These are phyloP conservation scores for Podospora didyma DNA, from an alignment of 495 filamentous ascomycete genomes.

Conservation along the genomic window DNA sequence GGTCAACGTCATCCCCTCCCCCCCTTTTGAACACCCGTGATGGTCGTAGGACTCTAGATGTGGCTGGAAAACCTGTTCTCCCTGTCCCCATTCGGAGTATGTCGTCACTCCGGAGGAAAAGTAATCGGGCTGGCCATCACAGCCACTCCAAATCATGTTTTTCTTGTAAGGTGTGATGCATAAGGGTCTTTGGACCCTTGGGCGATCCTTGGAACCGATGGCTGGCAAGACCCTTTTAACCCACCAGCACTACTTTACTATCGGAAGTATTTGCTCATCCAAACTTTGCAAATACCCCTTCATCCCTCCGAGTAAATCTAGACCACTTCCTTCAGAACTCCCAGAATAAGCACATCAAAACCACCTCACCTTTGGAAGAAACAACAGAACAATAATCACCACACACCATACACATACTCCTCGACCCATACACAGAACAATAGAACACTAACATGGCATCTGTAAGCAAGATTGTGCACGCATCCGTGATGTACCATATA, in stretches of 20 bases:
- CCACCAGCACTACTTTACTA: slow-evolving; percentile 6
- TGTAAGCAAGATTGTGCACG: slow-evolving; percentile 13
- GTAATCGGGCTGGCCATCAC: background rate
- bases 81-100: slow-evolving; percentile 9
- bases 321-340: background rate
- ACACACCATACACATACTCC: background rate
- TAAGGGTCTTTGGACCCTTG: slow-evolving; percentile 17
- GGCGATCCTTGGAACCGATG: background rate
- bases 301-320: background rate
- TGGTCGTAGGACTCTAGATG: background rate
- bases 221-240: slow-evolving; percentile 15
- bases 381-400: background rate
- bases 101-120: slow-evolving; percentile 19
- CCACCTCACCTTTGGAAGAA: too few relatives aligned
- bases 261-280: slow-evolving; percentile 4
- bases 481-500: background rate
- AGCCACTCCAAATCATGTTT: slow-evolving; percentile 15
- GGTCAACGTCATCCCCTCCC: slow-evolving; percentile 18
- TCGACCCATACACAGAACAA: background rate
- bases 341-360: background rate
- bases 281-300: slow-evolving; percentile 4
- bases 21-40: background rate
- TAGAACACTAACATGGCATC: slow-evolving; percentile 18
- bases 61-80: background rate
- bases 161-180: slow-evolving; percentile 15